Base-by-base conservation (phyloP, 768 basidiomycete genomes). In the Nidularia pulvinata region DNA sequence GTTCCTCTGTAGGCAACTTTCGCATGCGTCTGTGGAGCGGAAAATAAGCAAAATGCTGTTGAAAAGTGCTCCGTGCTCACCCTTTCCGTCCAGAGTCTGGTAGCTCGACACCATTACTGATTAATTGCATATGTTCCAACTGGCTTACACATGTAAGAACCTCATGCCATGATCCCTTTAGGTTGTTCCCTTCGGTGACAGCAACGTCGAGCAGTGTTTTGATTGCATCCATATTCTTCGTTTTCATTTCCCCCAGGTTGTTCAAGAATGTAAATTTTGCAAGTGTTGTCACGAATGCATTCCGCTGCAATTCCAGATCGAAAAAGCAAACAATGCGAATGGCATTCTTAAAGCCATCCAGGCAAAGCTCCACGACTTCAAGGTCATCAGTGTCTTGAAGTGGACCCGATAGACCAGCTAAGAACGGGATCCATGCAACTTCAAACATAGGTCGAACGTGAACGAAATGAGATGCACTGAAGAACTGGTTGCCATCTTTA, bases 381-480 rank as follows among this genome's bases (percentile, higher is more conserved):
- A 95, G 75, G 68, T 97, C 95, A 63, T 98, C 94, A 1, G 95
- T 94, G 54, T 95, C 92, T 68, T 98, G 97, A 44, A 98, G 77
- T 13, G 95, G 96, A 0, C 86, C 93, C 7, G 97, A 98, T 32
- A 98, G 77, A 9, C 95, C 95, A 11, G 97, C 96, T 22, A 99
- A 80, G 71, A 98, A 95, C 1, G 97, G 87, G 74, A 98, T 98
- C 97, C 97, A 99, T 19, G 94, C 95, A 6, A 98, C 95, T 70
- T 98, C 96, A 61, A 99, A 97, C 97, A 99, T 99, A 16, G 97
- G 96, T 36, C 87, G 84, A 56, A 98, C 96, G 66, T 99, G 97
- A 53, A 98, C 85, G 57, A 95, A 93, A 64, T 98, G 92, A 0
- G 93, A 97, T 1, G 97, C 97, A 57, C 92, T 93, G 74, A 95